These are phyloP conservation scores for Penicillium odoratum DNA, from an alignment of 495 filamentous ascomycete genomes.

Conservation along the genomic window DNA sequence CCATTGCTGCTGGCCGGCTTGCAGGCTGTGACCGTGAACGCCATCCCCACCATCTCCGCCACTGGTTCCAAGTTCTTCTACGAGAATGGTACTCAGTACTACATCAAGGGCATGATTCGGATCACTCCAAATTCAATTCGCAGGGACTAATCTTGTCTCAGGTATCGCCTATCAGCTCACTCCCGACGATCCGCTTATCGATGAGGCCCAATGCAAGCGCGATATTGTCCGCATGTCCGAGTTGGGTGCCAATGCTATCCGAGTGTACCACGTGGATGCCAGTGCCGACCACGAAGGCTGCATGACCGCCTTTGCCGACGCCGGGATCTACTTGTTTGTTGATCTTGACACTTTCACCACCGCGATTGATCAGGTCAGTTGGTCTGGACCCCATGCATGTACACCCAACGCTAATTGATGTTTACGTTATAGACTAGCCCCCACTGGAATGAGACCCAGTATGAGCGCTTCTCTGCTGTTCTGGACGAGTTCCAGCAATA, in stretches of 20 bases:
- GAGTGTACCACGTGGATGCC: conserved; percentile 85
- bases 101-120: conserved; percentile 64
- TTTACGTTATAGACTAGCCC: conserved; percentile 27
- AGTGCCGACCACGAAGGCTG: conserved; percentile 69
- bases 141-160: conserved; percentile 27
- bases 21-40: conserved; percentile 26
- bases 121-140: background rate
- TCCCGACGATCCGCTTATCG: conserved; percentile 70
- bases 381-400: background rate
- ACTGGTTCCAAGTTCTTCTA: conserved; percentile 87
- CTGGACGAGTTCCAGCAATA: conserved; percentile 78
- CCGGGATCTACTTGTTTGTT: conserved; percentile 77
- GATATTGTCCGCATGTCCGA: conserved; percentile 78
- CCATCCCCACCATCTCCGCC: conserved; percentile 59
- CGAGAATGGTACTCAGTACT: conserved; percentile 74
- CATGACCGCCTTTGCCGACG: conserved; percentile 66
- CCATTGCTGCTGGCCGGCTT: conserved; percentile 34
- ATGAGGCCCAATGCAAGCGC: conserved; percentile 73
- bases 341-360: conserved; percentile 85
- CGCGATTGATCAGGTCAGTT: conserved; percentile 67
- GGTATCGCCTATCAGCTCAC: conserved; percentile 72
- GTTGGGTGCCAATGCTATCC: conserved; percentile 80
- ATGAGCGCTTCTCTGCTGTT: conserved; percentile 64
- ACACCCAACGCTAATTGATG: background rate
- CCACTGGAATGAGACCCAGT: conserved; percentile 70